Conservation (phyloP, 2,329 filamentous ascomycete species). For the Penicillium nordicum region DNA sequence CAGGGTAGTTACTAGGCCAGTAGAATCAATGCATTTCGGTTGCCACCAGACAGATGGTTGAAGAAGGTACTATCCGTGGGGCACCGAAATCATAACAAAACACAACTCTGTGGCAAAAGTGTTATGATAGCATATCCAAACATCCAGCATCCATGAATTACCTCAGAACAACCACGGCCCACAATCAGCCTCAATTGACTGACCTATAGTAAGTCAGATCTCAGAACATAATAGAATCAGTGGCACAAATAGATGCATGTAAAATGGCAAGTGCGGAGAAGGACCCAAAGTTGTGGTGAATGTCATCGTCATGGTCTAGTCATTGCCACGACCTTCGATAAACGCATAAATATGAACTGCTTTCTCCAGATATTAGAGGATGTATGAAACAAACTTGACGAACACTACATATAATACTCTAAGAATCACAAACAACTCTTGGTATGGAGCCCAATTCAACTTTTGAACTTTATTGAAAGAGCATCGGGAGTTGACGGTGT, state of each 20-base stretch:
- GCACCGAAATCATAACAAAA: neutral
- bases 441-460: neutral
- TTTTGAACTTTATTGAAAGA: neutral
- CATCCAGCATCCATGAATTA: neutral
- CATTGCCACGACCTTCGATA: slow-evolving; percentile 27
- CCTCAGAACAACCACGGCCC: neutral
- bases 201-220: neutral
- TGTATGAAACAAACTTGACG: neutral
- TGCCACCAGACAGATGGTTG: neutral
- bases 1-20: neutral
- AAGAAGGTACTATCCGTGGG: neutral
- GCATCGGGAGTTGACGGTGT: neutral
- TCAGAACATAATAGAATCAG: slow-evolving; percentile 12
- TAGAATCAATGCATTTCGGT: neutral
- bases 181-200: neutral
- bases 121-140: slow-evolving; percentile 3
- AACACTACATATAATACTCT: slow-evolving; percentile 1
- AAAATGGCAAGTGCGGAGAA: slow-evolving; percentile 18
- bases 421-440: neutral
- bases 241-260: slow-evolving; percentile 13
- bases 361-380: neutral
- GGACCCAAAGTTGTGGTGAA: slow-evolving; percentile 15
- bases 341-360: slow-evolving; percentile 12
- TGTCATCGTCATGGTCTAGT: slow-evolving; percentile 32
- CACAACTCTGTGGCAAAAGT: slow-evolving; percentile 11